Base-by-base conservation (phyloP, 2,329 filamentous ascomycete species). In the Colletotrichum brevisporum region DNA sequence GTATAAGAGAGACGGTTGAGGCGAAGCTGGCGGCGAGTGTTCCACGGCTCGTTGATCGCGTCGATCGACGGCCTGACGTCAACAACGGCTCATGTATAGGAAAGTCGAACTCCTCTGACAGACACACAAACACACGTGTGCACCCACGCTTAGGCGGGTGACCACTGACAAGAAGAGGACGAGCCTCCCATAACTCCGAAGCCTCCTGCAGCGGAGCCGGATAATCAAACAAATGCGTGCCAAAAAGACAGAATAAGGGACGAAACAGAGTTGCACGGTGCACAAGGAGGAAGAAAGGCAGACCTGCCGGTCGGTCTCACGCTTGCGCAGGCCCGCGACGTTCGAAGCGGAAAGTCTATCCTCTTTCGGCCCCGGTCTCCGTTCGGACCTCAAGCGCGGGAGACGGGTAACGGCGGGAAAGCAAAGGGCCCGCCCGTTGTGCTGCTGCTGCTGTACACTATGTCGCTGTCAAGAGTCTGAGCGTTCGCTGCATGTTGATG, bases 231-330 rank as follows among this genome's bases (percentile, higher is more conserved):
- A 36, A 36, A 10, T 36, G 31, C 31, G 31, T 36, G 31, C 31
- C 31, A 36, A 10, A 36, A 36, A 2, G 31, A 36, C 31, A 36
- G 31, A 36, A 36, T 10, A 54, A 53, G 48, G 39, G 56, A 50
- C 41, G 63, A 41, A 48, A 60, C 36, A 56, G 36, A 61, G 66
- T 60, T 69, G 31, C 21, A 12, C 47, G 41, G 36, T 61, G 66
- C 62, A 55, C 24, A 55, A 21, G 13, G 27, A 13, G 18, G 18
- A 31, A 65, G 50, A 9, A 43, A 36, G 31, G 31, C 31, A 36
- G 31, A 54, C 50, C 21, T 24, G 21, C 21, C 21, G 21, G 21
- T 24, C 48, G 27, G 27, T 52, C 53, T 58, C 53, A 31, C 15
- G 53, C 60, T 24, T 48, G 45, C 50, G 50, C 50, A 52, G 50